These are phyloP conservation scores for Lathyrus sativus DNA, from an alignment of 306 rosid species.

Conservation along the genomic window DNA sequence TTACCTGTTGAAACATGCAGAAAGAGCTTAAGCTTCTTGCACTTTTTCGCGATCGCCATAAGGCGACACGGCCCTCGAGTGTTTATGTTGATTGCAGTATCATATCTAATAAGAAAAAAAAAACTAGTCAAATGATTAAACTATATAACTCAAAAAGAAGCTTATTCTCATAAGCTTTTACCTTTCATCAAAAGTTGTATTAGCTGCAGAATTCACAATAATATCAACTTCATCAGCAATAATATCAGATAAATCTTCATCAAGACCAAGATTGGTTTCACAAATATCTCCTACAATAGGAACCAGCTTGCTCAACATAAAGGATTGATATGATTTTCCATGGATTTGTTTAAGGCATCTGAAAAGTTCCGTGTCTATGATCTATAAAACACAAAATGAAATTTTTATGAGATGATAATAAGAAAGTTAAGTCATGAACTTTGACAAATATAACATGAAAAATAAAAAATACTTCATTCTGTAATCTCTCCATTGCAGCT, in stretches of 20 bases:
- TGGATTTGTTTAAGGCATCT: slow-evolving; percentile 70
- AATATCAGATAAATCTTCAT: slow-evolving; percentile 44
- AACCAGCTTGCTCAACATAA: slow-evolving; percentile 85
- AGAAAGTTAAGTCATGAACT: slow-evolving; percentile 1
- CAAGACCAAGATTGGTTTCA: slow-evolving; percentile 76
- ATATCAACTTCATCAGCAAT: slow-evolving; percentile 81
- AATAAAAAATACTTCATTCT: slow-evolving; percentile 64
- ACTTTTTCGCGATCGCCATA: slow-evolving; percentile 72
- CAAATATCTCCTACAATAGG: slow-evolving; percentile 85
- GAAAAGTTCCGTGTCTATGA: slow-evolving; percentile 85
- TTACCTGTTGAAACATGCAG: slow-evolving; percentile 94
- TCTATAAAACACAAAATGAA: slow-evolving; percentile 47
- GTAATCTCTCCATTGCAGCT: slow-evolving; percentile 76
- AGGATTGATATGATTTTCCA: slow-evolving; percentile 78
- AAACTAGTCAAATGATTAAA: slow-evolving; percentile 4
- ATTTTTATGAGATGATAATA: slow-evolving; percentile 15
- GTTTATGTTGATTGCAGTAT: slow-evolving; percentile 82
- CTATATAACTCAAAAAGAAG: slow-evolving; percentile 8
- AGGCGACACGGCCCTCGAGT: slow-evolving; percentile 87
- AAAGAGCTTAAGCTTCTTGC: slow-evolving; percentile 85
- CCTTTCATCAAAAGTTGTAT: slow-evolving; percentile 96
- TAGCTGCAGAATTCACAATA: slow-evolving; percentile 91
- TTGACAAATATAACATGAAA: slow-evolving; percentile 17
- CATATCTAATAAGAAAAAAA: slow-evolving; percentile 54
- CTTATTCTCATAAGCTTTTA: slow-evolving; percentile 19